Evolutionary conservation across 2,329 filamentous ascomycete species (phyloP).

Genomic region (Triangularia verruculosa): DNA sequence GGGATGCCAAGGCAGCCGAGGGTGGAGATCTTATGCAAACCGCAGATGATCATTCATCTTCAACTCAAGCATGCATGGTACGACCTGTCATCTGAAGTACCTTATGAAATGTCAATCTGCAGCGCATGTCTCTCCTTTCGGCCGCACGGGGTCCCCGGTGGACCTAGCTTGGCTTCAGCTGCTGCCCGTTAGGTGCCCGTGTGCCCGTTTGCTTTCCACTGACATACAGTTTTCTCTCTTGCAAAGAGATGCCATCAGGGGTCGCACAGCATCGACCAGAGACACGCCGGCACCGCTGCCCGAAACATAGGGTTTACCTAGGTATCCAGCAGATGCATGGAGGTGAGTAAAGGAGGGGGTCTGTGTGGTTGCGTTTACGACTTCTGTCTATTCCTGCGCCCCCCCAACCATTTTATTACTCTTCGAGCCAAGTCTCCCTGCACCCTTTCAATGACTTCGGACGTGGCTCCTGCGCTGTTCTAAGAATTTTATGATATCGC

Average conservation of each 20-base stretch:
- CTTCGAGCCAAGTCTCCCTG: not conserved
- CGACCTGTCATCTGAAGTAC: slow-evolving; percentile 13
- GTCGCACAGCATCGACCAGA: not conserved
- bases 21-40: slow-evolving; percentile 23
- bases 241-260: not conserved
- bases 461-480: no score
- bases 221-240: no score
- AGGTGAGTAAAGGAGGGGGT: slow-evolving; percentile 5
- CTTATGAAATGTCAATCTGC: slow-evolving; percentile 2
- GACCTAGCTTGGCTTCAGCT: slow-evolving; percentile 12
- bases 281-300: not conserved
- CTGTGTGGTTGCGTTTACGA: slow-evolving; percentile 2
- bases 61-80: slow-evolving; percentile 5
- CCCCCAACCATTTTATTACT: not conserved
- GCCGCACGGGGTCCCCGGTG: slow-evolving; percentile 20
- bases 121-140: slow-evolving; percentile 17
- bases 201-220: slow-evolving; percentile 1
- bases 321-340: no score
- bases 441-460: no score
- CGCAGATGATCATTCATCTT: not conserved
- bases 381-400: not conserved
- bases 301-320: not conserved
- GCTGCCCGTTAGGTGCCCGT: no score
- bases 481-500: not conserved
- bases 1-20: slow-evolving; percentile 13